Percentiles rank a stretch among this genome's conserved stretches.
Conservation (phyloP, 1,284 basidiomycete genomes). For the Trametes versicolor region DNA sequence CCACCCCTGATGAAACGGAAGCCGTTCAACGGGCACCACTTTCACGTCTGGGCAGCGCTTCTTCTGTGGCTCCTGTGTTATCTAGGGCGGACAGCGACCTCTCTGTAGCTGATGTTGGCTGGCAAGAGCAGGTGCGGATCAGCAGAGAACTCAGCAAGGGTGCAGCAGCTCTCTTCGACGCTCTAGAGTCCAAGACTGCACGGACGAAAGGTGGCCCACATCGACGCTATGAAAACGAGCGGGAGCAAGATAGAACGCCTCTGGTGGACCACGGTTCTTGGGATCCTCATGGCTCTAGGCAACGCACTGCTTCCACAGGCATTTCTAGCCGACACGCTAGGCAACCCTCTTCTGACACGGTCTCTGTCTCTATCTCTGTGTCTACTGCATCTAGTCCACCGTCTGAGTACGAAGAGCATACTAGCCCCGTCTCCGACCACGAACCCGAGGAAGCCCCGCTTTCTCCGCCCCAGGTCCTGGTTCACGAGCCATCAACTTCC, state of each 20-base stretch:
- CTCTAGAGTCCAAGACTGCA: constrained; percentile 41
- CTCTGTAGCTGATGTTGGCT: constrained; percentile 53
- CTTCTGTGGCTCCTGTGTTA: constrained; percentile 43
- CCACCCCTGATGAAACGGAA: constrained; percentile 45
- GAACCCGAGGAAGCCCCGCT: constrained; percentile 3
- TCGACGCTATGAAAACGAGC: not conserved
- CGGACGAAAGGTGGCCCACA: not conserved
- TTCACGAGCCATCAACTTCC: constrained; percentile 21
- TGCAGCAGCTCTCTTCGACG: constrained; percentile 63
- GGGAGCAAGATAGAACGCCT: constrained; percentile 24
- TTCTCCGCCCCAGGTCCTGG: not conserved
- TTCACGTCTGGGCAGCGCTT: constrained; percentile 33
- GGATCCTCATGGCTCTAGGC: constrained; percentile 6
- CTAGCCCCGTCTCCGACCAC: constrained; percentile 8
- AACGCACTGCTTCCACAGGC: not conserved
- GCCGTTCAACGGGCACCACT: constrained; percentile 56
- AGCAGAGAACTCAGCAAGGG: constrained; percentile 56
- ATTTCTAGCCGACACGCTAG: not conserved
- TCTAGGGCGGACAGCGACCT: constrained; percentile 56
- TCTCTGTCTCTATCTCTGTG: constrained; percentile 26
- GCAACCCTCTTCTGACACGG: constrained; percentile 24
- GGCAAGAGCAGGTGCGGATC: constrained; percentile 36
- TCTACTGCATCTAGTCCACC: constrained; percentile 36
- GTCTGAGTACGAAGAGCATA: constrained; percentile 39
- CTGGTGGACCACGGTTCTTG: constrained; percentile 15